These are phyloP conservation scores for Epithele typhae DNA, from an alignment of 768 basidiomycete species.

Conservation along the genomic window DNA sequence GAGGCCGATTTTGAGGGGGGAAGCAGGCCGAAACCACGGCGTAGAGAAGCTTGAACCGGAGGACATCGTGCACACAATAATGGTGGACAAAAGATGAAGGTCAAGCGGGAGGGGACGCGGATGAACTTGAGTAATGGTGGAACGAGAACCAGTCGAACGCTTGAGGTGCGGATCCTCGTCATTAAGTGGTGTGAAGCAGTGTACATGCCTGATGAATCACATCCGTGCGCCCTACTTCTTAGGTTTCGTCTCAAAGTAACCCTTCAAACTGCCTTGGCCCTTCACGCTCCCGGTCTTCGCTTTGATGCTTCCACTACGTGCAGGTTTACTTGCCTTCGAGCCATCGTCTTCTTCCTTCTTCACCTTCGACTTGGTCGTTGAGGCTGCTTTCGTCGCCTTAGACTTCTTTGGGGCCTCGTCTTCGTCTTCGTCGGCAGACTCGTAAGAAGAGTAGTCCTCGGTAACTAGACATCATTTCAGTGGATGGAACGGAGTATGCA, in stretches of 20 bases:
- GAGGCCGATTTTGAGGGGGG: too few relatives aligned
- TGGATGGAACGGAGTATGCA: conserved; percentile 1
- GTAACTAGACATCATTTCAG: conserved; percentile 40
- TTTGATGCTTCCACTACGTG: conserved; percentile 6
- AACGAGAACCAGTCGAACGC: too few relatives aligned
- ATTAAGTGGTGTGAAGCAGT: too few relatives aligned
- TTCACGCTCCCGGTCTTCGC: conserved; percentile 7
- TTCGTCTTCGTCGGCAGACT: conserved; percentile 67
- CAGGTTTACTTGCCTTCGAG: conserved; percentile 10
- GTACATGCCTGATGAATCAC: too few relatives aligned
- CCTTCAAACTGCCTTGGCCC: conserved; percentile 18
- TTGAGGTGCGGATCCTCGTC: too few relatives aligned
- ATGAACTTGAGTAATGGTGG: too few relatives aligned
- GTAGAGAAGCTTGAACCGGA: too few relatives aligned
- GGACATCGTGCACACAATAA: too few relatives aligned
- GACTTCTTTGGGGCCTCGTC: conserved; percentile 20
- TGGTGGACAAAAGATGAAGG: too few relatives aligned
- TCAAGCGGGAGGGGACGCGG: too few relatives aligned
- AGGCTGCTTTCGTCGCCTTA: conserved; percentile 13
- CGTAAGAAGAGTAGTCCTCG: conserved; percentile 78
- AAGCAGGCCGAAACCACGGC: too few relatives aligned
- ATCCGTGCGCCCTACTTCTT: conserved; percentile 6
- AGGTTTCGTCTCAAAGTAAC: conserved; percentile 24
- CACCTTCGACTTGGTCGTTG: conserved; percentile 24
- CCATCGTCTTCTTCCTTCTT: conserved; percentile 3